Evolutionary conservation across 345 rosid species (phyloP), one percentile per base, ranked within the genome.

Genomic region (Adansonia digitata): DNA sequence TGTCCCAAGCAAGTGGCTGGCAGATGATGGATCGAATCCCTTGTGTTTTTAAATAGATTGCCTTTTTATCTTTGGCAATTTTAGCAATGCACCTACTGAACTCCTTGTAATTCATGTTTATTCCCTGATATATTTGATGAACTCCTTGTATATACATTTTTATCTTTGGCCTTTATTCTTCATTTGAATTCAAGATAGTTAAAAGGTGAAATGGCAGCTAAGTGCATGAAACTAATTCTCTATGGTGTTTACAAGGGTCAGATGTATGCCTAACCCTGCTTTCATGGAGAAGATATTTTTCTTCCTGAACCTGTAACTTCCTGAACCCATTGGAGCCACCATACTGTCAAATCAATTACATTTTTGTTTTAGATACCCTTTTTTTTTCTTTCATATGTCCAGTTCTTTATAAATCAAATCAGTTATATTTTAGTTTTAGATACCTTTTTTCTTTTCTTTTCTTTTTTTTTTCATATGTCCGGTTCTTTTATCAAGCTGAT

Each of bases 401-500:
- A 29, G 40, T 65, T 73, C 42, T 64, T 43, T 37, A n/a, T n/a
- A n/a, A n/a, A n/a, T n/a, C n/a, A n/a, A n/a, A n/a, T n/a, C n/a
- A n/a, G n/a, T n/a, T n/a, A n/a, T n/a, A n/a, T n/a, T 1, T 46
- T 46, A 13, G 27, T 52, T 52, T 52, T n/a, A 52, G 57, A 52
- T 52, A 52, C 26, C 57, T 2, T 20, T 42, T n/a, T n/a, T n/a
- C n/a, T n/a, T n/a, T n/a, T n/a, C n/a, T n/a, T n/a, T n/a, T n/a
- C n/a, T n/a, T n/a, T n/a, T n/a, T n/a, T 20, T 12, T 60, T 64
- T 5, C 49, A 39, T 35, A 56, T 8, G 27, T 17, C 42, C 1
- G 22, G 40, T 65, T 73, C 42, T 64, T 43, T 37, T 34, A 10
- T 63, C 48, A 70, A 70, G 69, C 74, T 57, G 75, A 66, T 78